A percentile compares a stretch with the other conserved stretches of the same genome.
Conservation (phyloP, 495 filamentous ascomycete species). For the Penicilliopsis zonata region DNA sequence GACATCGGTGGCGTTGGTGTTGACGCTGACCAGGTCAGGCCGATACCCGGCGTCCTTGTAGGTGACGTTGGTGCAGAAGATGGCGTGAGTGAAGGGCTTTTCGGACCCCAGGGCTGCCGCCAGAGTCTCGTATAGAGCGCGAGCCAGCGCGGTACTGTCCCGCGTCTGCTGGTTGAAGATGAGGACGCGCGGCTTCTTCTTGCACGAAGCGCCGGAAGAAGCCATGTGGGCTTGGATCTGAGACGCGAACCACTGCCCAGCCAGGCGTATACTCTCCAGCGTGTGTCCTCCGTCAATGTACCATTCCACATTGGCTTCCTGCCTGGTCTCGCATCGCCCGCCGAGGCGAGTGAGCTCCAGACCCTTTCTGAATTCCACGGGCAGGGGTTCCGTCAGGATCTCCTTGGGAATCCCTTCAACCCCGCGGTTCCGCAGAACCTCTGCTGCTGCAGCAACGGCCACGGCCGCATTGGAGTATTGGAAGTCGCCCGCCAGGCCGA, state of each 20-base stretch:
- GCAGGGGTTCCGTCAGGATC: slow-evolving; percentile 37
- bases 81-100: slow-evolving; percentile 59
- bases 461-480: slow-evolving; percentile 81
- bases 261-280: slow-evolving; percentile 69
- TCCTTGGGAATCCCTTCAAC: slow-evolving; percentile 31
- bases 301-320: slow-evolving; percentile 61
- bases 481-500: slow-evolving; percentile 69
- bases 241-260: slow-evolving; percentile 68
- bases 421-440: slow-evolving; percentile 36
- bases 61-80: slow-evolving; percentile 87
- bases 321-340: slow-evolving; percentile 72
- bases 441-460: slow-evolving; percentile 61
- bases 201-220: slow-evolving; percentile 23
- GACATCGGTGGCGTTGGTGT: slow-evolving; percentile 54
- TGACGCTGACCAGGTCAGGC: slow-evolving; percentile 66
- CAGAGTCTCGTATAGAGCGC: slow-evolving; percentile 56
- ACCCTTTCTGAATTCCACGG: slow-evolving; percentile 58
- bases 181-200: slow-evolving; percentile 46
- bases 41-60: slow-evolving; percentile 58
- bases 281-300: slow-evolving; percentile 91
- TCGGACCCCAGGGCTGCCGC: slow-evolving; percentile 38
- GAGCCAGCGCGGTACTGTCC: slow-evolving; percentile 52
- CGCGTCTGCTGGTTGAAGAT: slow-evolving; percentile 96
- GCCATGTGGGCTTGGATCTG: slow-evolving; percentile 36
- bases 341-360: slow-evolving; percentile 64